Conservation (phyloP, 2,329 filamentous ascomycete species). For the Ceratocystis albifundus region DNA sequence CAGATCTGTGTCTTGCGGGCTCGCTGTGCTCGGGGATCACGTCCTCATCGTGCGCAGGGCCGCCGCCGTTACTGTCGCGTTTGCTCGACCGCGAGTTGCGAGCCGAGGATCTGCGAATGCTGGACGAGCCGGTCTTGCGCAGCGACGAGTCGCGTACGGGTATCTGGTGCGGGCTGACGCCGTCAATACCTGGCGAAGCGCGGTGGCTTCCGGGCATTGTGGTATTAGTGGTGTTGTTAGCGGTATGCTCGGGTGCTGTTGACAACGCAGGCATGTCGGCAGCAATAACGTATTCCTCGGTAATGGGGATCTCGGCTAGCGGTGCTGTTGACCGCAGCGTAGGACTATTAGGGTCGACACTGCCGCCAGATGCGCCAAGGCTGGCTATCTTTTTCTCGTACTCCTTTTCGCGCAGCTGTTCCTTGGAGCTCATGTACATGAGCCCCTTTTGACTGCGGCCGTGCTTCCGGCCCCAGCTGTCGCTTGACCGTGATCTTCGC, state of each 20-base stretch:
- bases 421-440: slow-evolving; percentile 64
- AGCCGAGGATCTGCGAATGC: slow-evolving; percentile 42
- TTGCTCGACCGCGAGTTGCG: slow-evolving; percentile 39
- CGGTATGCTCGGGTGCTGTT: background rate
- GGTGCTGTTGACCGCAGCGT: slow-evolving; percentile 15
- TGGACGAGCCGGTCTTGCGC: slow-evolving; percentile 41
- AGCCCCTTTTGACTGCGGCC: slow-evolving; percentile 45
- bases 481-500: slow-evolving; percentile 43
- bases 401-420: slow-evolving; percentile 52
- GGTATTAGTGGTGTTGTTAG: background rate
- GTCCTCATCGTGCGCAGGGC: slow-evolving; percentile 27
- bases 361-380: slow-evolving; percentile 32
- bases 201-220: background rate
- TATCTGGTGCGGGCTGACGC: slow-evolving; percentile 42
- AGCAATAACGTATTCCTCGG: slow-evolving; percentile 39
- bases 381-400: slow-evolving; percentile 48
- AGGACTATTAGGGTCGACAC: slow-evolving; percentile 34
- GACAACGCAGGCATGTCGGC: slow-evolving; percentile 25
- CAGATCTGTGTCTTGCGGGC: slow-evolving; percentile 19
- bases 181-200: slow-evolving; percentile 28
- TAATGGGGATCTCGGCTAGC: slow-evolving; percentile 42
- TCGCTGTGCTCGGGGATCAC: slow-evolving; percentile 37
- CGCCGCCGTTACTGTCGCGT: slow-evolving; percentile 33
- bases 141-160: slow-evolving; percentile 58
- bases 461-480: slow-evolving; percentile 52